These are phyloP conservation scores for Phaeosphaeriaceae sp. DNA, from an alignment of 2,329 filamentous ascomycete genomes.

Conservation along the genomic window DNA sequence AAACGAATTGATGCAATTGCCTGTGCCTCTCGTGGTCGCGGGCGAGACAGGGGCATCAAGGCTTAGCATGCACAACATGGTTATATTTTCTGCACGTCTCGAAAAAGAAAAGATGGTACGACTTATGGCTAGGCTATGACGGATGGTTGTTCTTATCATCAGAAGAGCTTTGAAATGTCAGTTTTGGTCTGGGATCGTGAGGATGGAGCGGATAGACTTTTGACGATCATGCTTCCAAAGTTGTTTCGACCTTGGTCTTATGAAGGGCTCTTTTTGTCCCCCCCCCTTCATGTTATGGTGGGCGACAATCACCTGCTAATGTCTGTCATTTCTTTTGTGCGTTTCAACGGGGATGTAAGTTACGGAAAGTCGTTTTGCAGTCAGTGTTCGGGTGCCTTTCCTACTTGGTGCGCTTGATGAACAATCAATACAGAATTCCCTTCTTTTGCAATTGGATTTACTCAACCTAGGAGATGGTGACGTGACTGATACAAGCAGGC, in stretches of 20 bases:
- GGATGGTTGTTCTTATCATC: slow-evolving; percentile 29
- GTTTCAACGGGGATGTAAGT: slow-evolving; percentile 35
- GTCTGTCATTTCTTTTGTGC: slow-evolving; percentile 38
- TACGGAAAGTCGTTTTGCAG: slow-evolving; percentile 17
- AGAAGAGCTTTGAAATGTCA: slow-evolving; percentile 21
- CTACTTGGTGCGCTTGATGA: background rate
- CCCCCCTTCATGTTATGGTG: slow-evolving; percentile 4
- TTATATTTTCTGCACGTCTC: slow-evolving; percentile 6
- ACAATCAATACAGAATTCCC: slow-evolving; percentile 1
- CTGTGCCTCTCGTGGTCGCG: slow-evolving; percentile 29
- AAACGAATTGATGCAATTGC: slow-evolving; percentile 19
- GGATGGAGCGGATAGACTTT: slow-evolving; percentile 7
- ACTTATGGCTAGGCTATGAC: slow-evolving; percentile 30
- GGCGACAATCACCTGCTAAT: slow-evolving; percentile 24
- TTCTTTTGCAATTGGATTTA: background rate
- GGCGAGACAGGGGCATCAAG: slow-evolving; percentile 30
- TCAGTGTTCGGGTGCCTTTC: slow-evolving; percentile 13
- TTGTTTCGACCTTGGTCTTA: slow-evolving; percentile 19
- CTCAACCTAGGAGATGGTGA: too few species aligned
- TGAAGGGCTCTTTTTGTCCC: slow-evolving; percentile 17
- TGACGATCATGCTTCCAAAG: background rate
- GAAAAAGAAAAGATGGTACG: slow-evolving; percentile 28
- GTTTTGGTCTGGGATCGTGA: slow-evolving; percentile 22
- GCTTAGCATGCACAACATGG: slow-evolving; percentile 16
- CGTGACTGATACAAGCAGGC: too few species aligned